Evolutionary conservation across 2,329 filamentous ascomycete genomes (phyloP).

Genomic region (Colletotrichum sp.): DNA sequence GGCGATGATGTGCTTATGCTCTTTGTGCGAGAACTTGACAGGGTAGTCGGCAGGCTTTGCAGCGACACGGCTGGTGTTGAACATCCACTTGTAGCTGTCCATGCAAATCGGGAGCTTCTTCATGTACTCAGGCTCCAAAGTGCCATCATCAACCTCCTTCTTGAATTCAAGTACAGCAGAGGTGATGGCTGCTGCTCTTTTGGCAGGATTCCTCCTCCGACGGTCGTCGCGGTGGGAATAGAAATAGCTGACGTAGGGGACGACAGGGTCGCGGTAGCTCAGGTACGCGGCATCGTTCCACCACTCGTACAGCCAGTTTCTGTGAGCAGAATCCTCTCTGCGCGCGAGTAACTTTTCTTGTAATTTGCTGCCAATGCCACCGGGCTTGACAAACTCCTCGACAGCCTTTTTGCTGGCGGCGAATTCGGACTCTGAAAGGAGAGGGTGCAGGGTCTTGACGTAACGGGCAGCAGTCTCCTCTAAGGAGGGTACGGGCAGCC

Average conservation of each 20-base stretch:
- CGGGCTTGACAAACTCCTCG: conserved; percentile 86
- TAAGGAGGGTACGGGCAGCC: conserved; percentile 79
- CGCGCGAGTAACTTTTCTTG: conserved; percentile 87
- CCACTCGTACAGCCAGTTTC: conserved; percentile 98
- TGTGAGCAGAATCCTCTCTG: conserved; percentile 78
- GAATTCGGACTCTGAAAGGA: conserved; percentile 73
- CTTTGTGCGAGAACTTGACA: conserved; percentile 75
- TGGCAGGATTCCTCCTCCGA: conserved; percentile 83
- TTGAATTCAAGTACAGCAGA: conserved; percentile 92
- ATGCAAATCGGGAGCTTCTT: conserved; percentile 97
- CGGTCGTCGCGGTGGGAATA: conserved; percentile 97
- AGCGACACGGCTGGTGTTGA: conserved; percentile 89
- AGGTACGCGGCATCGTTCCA: conserved; percentile 98
- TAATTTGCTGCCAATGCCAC: conserved; percentile 79
- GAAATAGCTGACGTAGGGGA: conserved; percentile 99
- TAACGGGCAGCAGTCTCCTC: conserved; percentile 84
- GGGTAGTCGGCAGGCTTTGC: conserved; percentile 83
- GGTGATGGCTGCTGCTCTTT: conserved; percentile 90
- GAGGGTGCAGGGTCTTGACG: conserved; percentile 78
- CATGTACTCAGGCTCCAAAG: conserved; percentile 97
- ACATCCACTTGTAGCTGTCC: conserved; percentile 99
- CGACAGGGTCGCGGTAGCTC: conserved; percentile 90
- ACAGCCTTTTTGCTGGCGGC: conserved; percentile 82
- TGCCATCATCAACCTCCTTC: conserved; percentile 82
- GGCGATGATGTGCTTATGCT: conserved; percentile 87